Conservation (phyloP, 345 rosid species). For the Eucalyptus cloeziana region DNA sequence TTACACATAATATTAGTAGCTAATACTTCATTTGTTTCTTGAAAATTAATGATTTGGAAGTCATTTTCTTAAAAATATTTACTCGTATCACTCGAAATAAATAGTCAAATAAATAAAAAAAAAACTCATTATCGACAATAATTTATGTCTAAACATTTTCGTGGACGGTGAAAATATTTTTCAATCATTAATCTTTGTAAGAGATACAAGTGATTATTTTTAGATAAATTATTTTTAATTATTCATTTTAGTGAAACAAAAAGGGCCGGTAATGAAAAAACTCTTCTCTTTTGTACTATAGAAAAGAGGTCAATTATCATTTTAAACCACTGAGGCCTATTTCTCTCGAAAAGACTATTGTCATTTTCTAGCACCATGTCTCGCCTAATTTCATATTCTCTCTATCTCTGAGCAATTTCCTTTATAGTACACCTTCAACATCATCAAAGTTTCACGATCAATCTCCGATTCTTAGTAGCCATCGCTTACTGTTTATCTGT, state of each 20-base stretch:
- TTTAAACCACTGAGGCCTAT: neutral
- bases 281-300: neutral
- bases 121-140: too few relatives aligned
- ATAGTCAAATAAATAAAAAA: neutral
- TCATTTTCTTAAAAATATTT: neutral
- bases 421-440: neutral
- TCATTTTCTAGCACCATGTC: neutral
- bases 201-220: too few relatives aligned
- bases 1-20: neutral
- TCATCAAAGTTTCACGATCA: neutral
- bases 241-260: neutral
- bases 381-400: neutral
- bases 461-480: neutral
- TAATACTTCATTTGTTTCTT: neutral
- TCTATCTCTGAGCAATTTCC: neutral
- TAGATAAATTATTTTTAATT: neutral
- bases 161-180: fast-evolving
- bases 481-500: neutral
- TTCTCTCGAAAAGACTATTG: neutral
- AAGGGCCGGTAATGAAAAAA: neutral
- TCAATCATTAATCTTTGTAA: neutral
- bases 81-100: neutral
- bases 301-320: neutral
- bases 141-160: too few relatives aligned
- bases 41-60: neutral